Evolutionary conservation across 148 eudicot genomes (phyloP), one percentile per base, ranked within the genome.

Genomic region (Arctostaphylos glauca): DNA sequence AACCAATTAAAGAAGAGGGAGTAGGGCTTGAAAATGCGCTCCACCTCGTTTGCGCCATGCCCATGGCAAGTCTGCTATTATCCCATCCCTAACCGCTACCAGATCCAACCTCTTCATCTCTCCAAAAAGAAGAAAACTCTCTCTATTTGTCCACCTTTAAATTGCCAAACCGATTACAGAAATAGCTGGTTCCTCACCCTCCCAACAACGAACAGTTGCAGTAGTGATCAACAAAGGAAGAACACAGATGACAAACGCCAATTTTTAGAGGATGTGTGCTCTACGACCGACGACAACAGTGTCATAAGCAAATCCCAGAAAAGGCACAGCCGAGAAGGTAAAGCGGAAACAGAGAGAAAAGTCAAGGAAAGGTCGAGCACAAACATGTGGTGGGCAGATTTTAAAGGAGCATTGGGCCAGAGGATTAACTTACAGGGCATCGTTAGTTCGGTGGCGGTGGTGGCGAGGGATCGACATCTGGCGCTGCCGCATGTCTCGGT

Each of bases 341-440:
- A 52, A 78, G 81, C 77, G 38, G 75, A 68, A 74, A 5, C 46
- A 2, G 47, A 54, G 10, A 46, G 54, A 19, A 73, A 68, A 55
- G 19, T 43, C 9, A 15, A 25, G 53, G 52, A 5, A 21, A 55
- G 14, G 70, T 74, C 64, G 47, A 76, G 58, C 81, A 86, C 92
- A 58, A 93, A 88, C 91, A 94, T 89, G 90, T 88, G 89, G 93
- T 95, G 96, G 97, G 83, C 87, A 76, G 88, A 92, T 43, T 23
- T 92, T 4, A 89, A 87, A 89, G 92, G 91, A 3, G 93, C 92
- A 3, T 4, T 95, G 21, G 98, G 98, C 23, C 97, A 95, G 81
- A 88, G 95, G 75, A 89, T 95, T 77, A 95, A 94, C 72, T 60
- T 90, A 3, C 93, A 91, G 85, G 96, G 98, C 9, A 87, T 95